These are phyloP conservation scores for Lentinula lateritia DNA, from an alignment of 768 basidiomycete genomes.

Conservation along the genomic window DNA sequence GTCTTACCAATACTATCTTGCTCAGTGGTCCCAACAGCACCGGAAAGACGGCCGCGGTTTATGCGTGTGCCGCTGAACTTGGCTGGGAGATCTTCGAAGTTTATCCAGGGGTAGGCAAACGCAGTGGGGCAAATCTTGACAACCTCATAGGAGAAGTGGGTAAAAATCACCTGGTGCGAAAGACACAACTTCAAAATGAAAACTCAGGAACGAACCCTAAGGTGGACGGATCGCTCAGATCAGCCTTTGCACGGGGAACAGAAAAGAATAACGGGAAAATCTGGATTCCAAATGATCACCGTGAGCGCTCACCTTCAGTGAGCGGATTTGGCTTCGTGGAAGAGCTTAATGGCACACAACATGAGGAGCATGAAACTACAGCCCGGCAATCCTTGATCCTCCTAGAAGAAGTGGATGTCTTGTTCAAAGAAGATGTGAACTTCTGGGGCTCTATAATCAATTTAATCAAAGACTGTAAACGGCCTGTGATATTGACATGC, in stretches of 20 bases:
- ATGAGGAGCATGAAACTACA: background rate
- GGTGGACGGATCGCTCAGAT: background rate
- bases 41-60: slow-evolving; percentile 91
- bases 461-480: slow-evolving; percentile 75
- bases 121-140: slow-evolving; percentile 74
- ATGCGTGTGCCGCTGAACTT: slow-evolving; percentile 90
- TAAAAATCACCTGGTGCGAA: slow-evolving; percentile 79
- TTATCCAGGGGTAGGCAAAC: slow-evolving; percentile 89
- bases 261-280: background rate
- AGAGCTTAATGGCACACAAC: background rate
- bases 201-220: slow-evolving; percentile 2
- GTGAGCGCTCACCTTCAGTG: background rate
- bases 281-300: background rate
- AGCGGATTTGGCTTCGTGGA: background rate
- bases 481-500: slow-evolving; percentile 93
- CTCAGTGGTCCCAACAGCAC: slow-evolving; percentile 76
- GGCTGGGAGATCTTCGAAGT: slow-evolving; percentile 98
- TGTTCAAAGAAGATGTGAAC: slow-evolving; percentile 80
- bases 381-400: slow-evolving; percentile 85
- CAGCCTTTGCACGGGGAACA: background rate
- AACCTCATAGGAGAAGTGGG: slow-evolving; percentile 88
- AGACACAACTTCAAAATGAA: slow-evolving; percentile 14
- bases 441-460: slow-evolving; percentile 83
- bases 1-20: slow-evolving; percentile 82
- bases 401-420: slow-evolving; percentile 91